phyloP scores from a whole-genome alignment of 2,329 filamentous ascomycete species.

The Colletotrichum abscissum region DNA sequence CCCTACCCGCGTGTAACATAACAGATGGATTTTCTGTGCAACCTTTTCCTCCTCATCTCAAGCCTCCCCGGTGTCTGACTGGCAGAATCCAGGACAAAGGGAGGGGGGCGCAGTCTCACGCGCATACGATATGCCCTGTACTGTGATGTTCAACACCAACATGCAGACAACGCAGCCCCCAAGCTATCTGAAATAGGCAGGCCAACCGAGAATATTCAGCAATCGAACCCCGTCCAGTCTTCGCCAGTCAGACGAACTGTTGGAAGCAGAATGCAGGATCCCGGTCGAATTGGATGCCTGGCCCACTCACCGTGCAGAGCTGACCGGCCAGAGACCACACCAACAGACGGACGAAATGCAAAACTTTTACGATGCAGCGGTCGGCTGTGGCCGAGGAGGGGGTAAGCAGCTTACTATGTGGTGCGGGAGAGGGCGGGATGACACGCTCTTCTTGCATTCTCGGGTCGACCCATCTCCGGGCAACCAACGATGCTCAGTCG shows the following conservation, averaged over 20 bases:
- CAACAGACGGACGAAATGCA: not conserved
- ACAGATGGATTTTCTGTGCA: not conserved
- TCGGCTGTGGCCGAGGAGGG: constrained; percentile 7
- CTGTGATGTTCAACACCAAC: not conserved
- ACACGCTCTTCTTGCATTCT: constrained; percentile 11
- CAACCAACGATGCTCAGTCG: not conserved
- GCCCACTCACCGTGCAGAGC: not conserved
- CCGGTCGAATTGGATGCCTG: not conserved
- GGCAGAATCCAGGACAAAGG: not conserved
- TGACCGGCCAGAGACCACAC: not conserved
- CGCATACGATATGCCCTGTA: constrained; percentile 11
- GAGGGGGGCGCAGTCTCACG: constrained; percentile 19
- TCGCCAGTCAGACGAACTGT: not conserved
- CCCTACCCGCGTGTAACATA: constrained; percentile 1
- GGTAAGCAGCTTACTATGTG: not conserved
- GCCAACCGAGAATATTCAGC: not conserved
- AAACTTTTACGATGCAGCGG: not conserved
- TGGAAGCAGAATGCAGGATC: constrained; percentile 1
- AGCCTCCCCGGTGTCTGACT: constrained; percentile 6
- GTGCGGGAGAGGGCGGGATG: constrained; percentile 6
- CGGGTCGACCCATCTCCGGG: not conserved
- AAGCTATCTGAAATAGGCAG: constrained; percentile 14
- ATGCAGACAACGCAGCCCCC: constrained; percentile 8
- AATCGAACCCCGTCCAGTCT: not conserved
- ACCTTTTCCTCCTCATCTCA: not conserved